Base-by-base conservation (phyloP, 345 rosid genomes). In the Isatis tinctoria region DNA sequence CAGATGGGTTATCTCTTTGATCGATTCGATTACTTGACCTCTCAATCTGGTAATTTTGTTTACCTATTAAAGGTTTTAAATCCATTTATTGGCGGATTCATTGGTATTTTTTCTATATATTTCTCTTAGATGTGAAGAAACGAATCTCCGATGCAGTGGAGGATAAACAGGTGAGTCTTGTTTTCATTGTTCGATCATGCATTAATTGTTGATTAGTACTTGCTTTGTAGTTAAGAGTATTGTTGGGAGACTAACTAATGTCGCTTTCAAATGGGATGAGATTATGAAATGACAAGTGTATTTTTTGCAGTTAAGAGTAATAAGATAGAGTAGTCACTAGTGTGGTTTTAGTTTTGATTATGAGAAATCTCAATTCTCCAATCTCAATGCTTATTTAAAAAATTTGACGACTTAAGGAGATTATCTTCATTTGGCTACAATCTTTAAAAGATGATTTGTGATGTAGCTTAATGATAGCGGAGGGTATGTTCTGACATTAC, bases 121-220 rank as follows among this genome's bases (percentile, higher is more conserved):
- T n/a, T 47, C 1, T 51, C 9, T 65, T 68, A 91, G 97, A 88
- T 81, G 89, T 91, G 59, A 94, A 91, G 90, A 76, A 81, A 82
- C 83, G 93, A 80, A 81, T 91, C 61, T 83, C 84, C 3, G 97
- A 89, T 14, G 96, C 95, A 22, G 94, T 88, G 64, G 82, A 83
- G 12, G 96, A 89, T 49, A 83, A 88, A 68, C 93, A 89, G 87
- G 98, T 82, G 52, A 76, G 8, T 13, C 20, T n/a, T 10, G 14
- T 30, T 4, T 30, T 11, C 27, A 27, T 67, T 43, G 33, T 16
- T 39, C 0, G 13, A 10, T 14, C 8, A 32, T 16, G 27, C 20
- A 10, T 39, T 14, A 53, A 39, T 63, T 43, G 39, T 12, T 39
- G 1, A 26, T 10, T n/a, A 12, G 24, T 24, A 20, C 10, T 37